Conservation (phyloP, 148 eudicot genomes). For the Fagopyrum tataricum region DNA sequence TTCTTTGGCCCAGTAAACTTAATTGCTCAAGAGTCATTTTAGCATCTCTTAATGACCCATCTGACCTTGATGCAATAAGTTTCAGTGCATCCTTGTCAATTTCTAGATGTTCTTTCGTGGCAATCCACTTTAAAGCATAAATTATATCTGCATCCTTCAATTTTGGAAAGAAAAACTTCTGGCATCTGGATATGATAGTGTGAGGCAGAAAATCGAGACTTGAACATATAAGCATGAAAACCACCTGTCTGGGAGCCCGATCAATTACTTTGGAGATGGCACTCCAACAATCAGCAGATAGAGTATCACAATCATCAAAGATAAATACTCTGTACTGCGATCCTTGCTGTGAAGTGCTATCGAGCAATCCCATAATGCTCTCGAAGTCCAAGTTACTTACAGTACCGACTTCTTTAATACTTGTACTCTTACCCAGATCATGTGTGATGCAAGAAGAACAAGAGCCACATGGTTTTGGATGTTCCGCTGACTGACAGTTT, state of each 20-base stretch:
- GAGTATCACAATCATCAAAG: conserved; percentile 73
- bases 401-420: conserved; percentile 69
- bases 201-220: conserved; percentile 90
- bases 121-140: conserved; percentile 73
- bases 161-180: conserved; percentile 91
- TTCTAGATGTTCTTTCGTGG: conserved; percentile 78
- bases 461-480: conserved; percentile 78
- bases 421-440: conserved; percentile 67
- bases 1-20: conserved; percentile 81
- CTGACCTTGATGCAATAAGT: conserved; percentile 90
- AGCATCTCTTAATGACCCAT: conserved; percentile 95
- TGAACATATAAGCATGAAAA: conserved; percentile 76
- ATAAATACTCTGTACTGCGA: conserved; percentile 64
- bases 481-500: conserved; percentile 73
- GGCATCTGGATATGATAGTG: conserved; percentile 84
- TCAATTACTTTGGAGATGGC: conserved; percentile 78
- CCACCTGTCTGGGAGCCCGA: conserved; percentile 77
- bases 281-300: conserved; percentile 71
- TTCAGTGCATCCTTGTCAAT: conserved; percentile 80
- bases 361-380: conserved; percentile 57
- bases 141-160: conserved; percentile 87
- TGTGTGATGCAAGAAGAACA: conserved; percentile 75
- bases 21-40: conserved; percentile 98
- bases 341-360: conserved; percentile 42
- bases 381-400: conserved; percentile 61